Evolutionary conservation across 805 yeast genomes (phyloP).

Genomic region (Candida loeiensis): DNA sequence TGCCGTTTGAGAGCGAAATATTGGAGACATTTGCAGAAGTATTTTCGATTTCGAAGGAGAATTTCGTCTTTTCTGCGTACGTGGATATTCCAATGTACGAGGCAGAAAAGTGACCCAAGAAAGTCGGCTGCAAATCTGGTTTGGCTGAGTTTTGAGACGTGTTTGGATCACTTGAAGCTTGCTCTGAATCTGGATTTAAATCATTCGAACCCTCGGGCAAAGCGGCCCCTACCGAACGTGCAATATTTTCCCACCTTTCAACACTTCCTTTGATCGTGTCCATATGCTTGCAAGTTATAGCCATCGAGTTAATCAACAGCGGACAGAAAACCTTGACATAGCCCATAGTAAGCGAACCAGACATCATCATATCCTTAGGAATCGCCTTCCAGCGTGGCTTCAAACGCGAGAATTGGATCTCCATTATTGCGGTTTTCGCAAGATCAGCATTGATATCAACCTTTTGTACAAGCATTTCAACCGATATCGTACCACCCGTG

Average conservation of each 20-base stretch:
- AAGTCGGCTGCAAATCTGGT: slow-evolving; percentile 1
- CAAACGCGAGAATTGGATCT: slow-evolving; percentile 27
- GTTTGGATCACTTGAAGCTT: too few species aligned
- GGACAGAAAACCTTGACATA: slow-evolving; percentile 29
- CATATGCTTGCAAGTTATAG: neutral
- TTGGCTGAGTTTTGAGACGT: too few species aligned
- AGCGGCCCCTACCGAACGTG: neutral
- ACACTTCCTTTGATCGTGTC: slow-evolving; percentile 11
- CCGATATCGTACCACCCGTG: slow-evolving; percentile 11
- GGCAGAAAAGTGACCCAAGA: slow-evolving; percentile 23
- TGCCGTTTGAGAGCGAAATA: slow-evolving; percentile 5
- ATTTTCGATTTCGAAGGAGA: slow-evolving; percentile 35
- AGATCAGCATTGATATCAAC: slow-evolving; percentile 17
- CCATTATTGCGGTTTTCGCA: slow-evolving; percentile 15
- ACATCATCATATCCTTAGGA: slow-evolving; percentile 13
- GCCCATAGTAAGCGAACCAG: slow-evolving; percentile 21
- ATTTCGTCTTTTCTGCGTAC: slow-evolving; percentile 27
- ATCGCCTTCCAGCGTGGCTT: slow-evolving; percentile 15
- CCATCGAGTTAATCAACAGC: slow-evolving; percentile 19
- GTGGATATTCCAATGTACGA: slow-evolving; percentile 38
- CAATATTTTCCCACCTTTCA: slow-evolving; percentile 9
- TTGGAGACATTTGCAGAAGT: slow-evolving; percentile 13
- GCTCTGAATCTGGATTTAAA: too few species aligned
- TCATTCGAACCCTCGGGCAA: neutral
- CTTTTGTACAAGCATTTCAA: slow-evolving; percentile 19